phyloP scores from a whole-genome alignment of 169 alveolate species.

The Eimeria maxima region DNA sequence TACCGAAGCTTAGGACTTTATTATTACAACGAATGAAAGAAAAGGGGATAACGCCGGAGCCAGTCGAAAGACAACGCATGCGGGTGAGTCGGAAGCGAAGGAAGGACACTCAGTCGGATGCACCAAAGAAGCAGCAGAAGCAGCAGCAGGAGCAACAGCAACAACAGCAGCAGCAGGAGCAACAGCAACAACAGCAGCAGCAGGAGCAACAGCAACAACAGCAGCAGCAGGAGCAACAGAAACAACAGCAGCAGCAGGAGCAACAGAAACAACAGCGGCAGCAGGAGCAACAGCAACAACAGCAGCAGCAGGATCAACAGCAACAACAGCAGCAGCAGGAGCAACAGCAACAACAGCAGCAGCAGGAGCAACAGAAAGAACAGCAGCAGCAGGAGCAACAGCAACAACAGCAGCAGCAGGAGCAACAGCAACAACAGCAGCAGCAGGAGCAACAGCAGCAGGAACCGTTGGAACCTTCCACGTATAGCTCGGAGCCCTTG shows the following conservation, averaged over 20 bases:
- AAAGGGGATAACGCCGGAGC: too few relatives aligned
- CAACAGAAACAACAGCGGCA: neutral
- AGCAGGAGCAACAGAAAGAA: neutral
- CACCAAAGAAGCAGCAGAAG: neutral
- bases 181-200: neutral
- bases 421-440: neutral
- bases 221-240: neutral
- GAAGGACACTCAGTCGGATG: too few relatives aligned
- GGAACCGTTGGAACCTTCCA: neutral
- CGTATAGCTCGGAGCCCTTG: too few relatives aligned
- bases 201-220: neutral
- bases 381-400: neutral
- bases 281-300: neutral
- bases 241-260: neutral
- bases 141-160: neutral
- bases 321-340: neutral
- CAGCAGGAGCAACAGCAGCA: neutral
- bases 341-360: neutral
- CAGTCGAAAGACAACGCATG: too few relatives aligned
- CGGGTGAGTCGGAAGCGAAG: too few relatives aligned
- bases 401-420: neutral
- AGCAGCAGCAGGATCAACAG: neutral
- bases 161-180: neutral
- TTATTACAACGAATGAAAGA: too few relatives aligned
- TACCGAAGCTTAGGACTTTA: too few relatives aligned